These are phyloP conservation scores for Solanum virginianum DNA, from an alignment of 257 asterid genomes.

Conservation along the genomic window DNA sequence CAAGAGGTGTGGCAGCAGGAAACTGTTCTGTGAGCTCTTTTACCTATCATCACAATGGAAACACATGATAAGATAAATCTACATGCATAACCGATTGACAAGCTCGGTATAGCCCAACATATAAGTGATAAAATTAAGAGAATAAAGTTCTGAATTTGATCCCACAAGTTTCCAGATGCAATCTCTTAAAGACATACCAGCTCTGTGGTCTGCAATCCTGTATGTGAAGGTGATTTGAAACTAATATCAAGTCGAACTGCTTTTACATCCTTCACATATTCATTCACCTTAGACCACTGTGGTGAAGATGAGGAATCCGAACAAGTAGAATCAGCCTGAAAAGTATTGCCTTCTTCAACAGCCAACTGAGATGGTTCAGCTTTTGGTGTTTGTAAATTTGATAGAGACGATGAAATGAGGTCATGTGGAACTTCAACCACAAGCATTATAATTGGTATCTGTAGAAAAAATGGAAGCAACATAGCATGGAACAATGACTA, in stretches of 20 bases:
- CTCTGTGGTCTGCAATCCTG: conserved; percentile 96
- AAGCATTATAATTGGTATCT: conserved; percentile 99
- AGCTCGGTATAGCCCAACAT: background rate
- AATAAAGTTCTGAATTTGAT: background rate
- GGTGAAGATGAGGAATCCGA: conserved; percentile 30
- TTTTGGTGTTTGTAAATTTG: conserved; percentile 38
- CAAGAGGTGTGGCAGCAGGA: conserved; percentile 89
- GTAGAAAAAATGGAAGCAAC: conserved; percentile 6
- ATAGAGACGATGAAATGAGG: conserved; percentile 39
- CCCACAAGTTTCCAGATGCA: background rate
- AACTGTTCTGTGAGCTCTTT: conserved; percentile 88
- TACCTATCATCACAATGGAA: conserved; percentile 32
- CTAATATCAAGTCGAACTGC: conserved; percentile 93
- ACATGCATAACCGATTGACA: background rate
- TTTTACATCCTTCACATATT: conserved; percentile 41
- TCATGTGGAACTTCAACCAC: conserved; percentile 95
- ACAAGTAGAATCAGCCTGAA: conserved; percentile 32
- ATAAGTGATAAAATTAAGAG: background rate
- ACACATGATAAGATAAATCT: background rate
- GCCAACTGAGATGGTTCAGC: conserved; percentile 34
- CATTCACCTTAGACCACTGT: conserved; percentile 29
- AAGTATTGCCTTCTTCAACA: conserved; percentile 34
- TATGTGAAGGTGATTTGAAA: conserved; percentile 92
- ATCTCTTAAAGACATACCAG: conserved; percentile 42
- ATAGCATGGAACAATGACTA: background rate